Conservation (phyloP, 768 basidiomycete genomes). For the Tylopilus sp. region DNA sequence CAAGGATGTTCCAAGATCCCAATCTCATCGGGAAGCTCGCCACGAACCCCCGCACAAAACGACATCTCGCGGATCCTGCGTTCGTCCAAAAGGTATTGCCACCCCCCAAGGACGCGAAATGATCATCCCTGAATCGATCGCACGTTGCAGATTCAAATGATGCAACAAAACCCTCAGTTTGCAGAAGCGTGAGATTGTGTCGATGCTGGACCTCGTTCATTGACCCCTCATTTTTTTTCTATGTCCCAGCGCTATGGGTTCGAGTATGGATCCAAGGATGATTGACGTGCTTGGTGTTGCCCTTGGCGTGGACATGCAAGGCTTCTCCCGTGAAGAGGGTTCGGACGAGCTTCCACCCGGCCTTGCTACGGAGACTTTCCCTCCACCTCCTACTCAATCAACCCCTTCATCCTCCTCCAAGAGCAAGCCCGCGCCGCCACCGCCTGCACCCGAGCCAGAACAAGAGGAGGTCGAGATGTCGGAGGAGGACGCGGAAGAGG, state of each 20-base stretch:
- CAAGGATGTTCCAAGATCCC: conserved; percentile 80
- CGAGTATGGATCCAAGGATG: conserved; percentile 73
- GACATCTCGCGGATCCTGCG: conserved; percentile 76
- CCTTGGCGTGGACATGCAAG: conserved; percentile 92
- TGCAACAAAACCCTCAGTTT: conserved; percentile 66
- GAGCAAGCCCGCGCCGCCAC: conserved; percentile 37
- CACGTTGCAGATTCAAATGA: conserved; percentile 50
- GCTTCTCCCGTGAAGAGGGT: conserved; percentile 79
- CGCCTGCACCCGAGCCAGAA: conserved; percentile 39
- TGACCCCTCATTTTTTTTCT: conserved; percentile 8
- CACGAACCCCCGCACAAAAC: conserved; percentile 79
- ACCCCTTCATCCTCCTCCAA: conserved; percentile 43
- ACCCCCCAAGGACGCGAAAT: too few species aligned
- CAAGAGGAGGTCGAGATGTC: conserved; percentile 63
- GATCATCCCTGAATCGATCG: neutral
- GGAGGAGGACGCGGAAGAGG: conserved; percentile 67
- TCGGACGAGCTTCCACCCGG: conserved; percentile 76
- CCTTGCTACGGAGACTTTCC: conserved; percentile 29
- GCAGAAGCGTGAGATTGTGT: conserved; percentile 47
- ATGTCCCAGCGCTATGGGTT: conserved; percentile 51
- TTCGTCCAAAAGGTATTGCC: conserved; percentile 68
- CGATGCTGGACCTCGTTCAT: neutral
- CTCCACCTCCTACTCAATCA: conserved; percentile 24
- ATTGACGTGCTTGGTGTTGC: conserved; percentile 89
- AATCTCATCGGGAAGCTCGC: conserved; percentile 81